phyloP scores from a whole-genome alignment of 2,329 filamentous ascomycete genomes.

The Nothophaeocryptopus gaeumannii region DNA sequence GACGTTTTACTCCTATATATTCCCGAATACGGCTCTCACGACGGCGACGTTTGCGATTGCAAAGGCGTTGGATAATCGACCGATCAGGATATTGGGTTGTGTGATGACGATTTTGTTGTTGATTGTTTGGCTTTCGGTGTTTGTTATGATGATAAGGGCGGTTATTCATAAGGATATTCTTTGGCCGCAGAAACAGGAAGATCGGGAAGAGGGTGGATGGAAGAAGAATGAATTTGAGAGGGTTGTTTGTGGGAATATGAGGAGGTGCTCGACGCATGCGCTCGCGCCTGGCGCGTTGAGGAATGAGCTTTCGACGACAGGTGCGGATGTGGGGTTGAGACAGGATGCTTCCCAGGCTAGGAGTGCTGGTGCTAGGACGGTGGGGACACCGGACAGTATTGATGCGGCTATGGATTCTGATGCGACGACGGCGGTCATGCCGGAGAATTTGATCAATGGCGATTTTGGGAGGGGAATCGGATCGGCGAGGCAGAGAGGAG shows the following conservation, averaged over 20 bases:
- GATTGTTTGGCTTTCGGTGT: slow-evolving; percentile 66
- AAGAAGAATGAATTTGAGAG: slow-evolving; percentile 7
- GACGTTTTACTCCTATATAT: slow-evolving; percentile 82
- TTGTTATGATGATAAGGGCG: slow-evolving; percentile 68
- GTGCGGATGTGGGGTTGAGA: not conserved
- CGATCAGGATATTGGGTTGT: slow-evolving; percentile 65
- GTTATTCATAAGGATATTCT: slow-evolving; percentile 65
- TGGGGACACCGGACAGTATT: not conserved
- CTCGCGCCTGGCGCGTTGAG: not conserved
- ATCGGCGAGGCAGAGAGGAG: not conserved
- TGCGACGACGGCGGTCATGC: not conserved
- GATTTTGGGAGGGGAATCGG: not conserved
- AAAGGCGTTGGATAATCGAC: slow-evolving; percentile 44
- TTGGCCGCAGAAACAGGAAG: slow-evolving; percentile 71
- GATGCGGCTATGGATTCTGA: too few species aligned
- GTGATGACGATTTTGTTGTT: slow-evolving; percentile 65
- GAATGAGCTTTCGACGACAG: not conserved
- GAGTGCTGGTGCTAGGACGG: not conserved
- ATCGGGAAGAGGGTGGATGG: slow-evolving; percentile 61
- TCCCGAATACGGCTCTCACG: slow-evolving; percentile 63
- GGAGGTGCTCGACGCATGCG: not conserved
- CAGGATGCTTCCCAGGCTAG: too few species aligned
- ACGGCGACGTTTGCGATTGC: slow-evolving; percentile 72
- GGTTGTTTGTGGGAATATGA: not conserved
- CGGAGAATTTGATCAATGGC: slow-evolving; percentile 1